A percentile compares a stretch with the other conserved stretches of the same genome.
These are phyloP conservation scores for Saccharomyces hybrid DNA, from an alignment of 1,139 yeast species.

Conservation along the genomic window DNA sequence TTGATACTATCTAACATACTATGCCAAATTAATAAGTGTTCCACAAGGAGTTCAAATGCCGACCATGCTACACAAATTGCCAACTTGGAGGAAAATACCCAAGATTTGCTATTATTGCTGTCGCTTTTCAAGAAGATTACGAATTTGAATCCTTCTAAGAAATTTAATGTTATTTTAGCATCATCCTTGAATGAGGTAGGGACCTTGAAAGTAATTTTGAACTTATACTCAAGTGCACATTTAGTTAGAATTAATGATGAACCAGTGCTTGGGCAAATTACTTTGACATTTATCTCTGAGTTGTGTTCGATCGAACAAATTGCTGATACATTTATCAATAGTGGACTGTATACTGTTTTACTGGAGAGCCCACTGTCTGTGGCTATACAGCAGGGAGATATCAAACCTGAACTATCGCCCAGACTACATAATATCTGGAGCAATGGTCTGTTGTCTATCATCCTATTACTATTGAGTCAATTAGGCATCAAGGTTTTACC, in stretches of 20 bases:
- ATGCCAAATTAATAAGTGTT: constrained; percentile 38
- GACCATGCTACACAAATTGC: constrained; percentile 15
- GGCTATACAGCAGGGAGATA: constrained; percentile 57
- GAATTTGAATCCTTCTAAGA: constrained; percentile 42
- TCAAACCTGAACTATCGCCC: constrained; percentile 45
- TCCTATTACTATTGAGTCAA: constrained; percentile 50
- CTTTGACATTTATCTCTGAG: constrained; percentile 64
- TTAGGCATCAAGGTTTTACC: constrained; percentile 59
- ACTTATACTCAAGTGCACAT: constrained; percentile 63
- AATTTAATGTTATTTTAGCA: constrained; percentile 47
- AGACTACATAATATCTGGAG: constrained; percentile 72
- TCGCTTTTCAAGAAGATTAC: constrained; percentile 56
- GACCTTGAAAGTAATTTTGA: constrained; percentile 54
- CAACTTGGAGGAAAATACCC: constrained; percentile 41
- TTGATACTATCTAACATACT: constrained; percentile 51
- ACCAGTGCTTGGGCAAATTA: constrained; percentile 62
- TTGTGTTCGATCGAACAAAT: constrained; percentile 54
- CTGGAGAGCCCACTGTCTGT: constrained; percentile 69
- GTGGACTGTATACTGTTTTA: constrained; percentile 63
- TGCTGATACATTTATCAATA: constrained; percentile 57
- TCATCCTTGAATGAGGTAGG: constrained; percentile 50
- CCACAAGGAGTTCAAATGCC: constrained; percentile 31
- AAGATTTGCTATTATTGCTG: constrained; percentile 57
- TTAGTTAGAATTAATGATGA: constrained; percentile 54
- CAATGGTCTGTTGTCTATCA: constrained; percentile 67